Percentiles rank a stretch among this genome's conserved stretches.
Conservation (phyloP, 2,329 filamentous ascomycete species). For the Capronia epimyces region DNA sequence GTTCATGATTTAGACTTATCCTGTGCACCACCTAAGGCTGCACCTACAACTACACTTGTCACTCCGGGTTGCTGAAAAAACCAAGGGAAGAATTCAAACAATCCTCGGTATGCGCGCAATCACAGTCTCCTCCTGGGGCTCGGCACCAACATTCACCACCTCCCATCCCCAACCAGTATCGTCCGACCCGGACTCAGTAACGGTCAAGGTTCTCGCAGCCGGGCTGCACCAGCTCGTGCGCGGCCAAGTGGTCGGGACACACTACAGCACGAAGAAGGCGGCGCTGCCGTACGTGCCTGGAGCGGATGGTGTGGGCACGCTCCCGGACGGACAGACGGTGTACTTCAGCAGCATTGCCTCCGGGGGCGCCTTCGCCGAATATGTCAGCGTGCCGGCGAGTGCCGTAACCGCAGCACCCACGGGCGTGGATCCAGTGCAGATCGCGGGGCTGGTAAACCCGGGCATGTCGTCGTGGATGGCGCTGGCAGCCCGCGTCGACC, state of each 20-base stretch:
- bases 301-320: constrained; percentile 49
- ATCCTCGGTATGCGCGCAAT: constrained; percentile 21
- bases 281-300: constrained; percentile 49
- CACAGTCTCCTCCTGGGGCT: constrained; percentile 22
- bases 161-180: constrained; percentile 15
- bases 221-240: constrained; percentile 53
- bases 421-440: constrained; percentile 42
- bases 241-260: constrained; percentile 49
- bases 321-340: constrained; percentile 43
- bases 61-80: too few relatives aligned
- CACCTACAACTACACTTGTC: too few relatives aligned
- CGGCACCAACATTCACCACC: constrained; percentile 17
- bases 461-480: constrained; percentile 56
- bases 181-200: constrained; percentile 35
- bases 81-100: too few relatives aligned
- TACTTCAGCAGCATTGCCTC: constrained; percentile 44
- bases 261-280: constrained; percentile 45
- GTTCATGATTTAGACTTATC: too few relatives aligned
- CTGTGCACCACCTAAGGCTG: too few relatives aligned
- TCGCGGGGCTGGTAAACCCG: constrained; percentile 53
- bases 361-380: constrained; percentile 25
- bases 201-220: constrained; percentile 49
- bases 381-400: constrained; percentile 43
- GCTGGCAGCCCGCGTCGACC: constrained; percentile 39
- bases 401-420: constrained; percentile 42